Evolutionary conservation across 768 basidiomycete species (phyloP), one percentile per base, ranked within the genome.

Genomic region (Tulasnella sp.): DNA sequence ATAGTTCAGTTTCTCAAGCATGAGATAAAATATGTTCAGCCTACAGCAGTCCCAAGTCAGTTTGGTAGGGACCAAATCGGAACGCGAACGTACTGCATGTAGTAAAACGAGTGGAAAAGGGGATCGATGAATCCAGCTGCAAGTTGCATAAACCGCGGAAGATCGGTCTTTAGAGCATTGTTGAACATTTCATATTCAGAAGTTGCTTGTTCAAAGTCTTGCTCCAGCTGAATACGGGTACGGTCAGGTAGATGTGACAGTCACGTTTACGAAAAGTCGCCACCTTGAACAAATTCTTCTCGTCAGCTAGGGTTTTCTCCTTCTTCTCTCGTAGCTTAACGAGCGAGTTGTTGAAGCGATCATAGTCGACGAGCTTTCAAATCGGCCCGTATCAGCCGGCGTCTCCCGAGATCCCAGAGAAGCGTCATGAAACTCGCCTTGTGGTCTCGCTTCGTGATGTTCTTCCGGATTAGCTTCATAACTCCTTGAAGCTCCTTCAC

Each of bases 281-380:
- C 79, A 93, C 95, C 89, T 97, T 98, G 90, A 97, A 98, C 81
- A 97, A 84, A 83, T 97, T 95, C 89, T 98, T 98, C 88, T 99
- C 97, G 83, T 99, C 97, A 82, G 88, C 95, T 81, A 99, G 86
- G 27, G 94, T 92, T 87, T 98, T 99, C 84, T 99, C 97, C 86
- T 98, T 97, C 90, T 99, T 99, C 85, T 99, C 97, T 79, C 98
- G 89, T 80, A 99, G 88, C 86, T 99, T 99, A 79, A 92, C 96
- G 82, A 98, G 87, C 27, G 95, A 95, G 83, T 98, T 98, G 85
- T 98, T 99, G 88, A 91, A 94, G 74, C 98, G 93, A 87, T 99
- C 98, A 82, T 92, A 99, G 86, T 99, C 98, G 36, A 93, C 87
- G 80, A 98, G 88, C 94, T 94, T 75, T 38, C 58, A n/a, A 34